Percentiles rank a stretch among this genome's conserved stretches.
Conservation (phyloP, 2,329 filamentous ascomycete species). For the Xylariaceae sp. region DNA sequence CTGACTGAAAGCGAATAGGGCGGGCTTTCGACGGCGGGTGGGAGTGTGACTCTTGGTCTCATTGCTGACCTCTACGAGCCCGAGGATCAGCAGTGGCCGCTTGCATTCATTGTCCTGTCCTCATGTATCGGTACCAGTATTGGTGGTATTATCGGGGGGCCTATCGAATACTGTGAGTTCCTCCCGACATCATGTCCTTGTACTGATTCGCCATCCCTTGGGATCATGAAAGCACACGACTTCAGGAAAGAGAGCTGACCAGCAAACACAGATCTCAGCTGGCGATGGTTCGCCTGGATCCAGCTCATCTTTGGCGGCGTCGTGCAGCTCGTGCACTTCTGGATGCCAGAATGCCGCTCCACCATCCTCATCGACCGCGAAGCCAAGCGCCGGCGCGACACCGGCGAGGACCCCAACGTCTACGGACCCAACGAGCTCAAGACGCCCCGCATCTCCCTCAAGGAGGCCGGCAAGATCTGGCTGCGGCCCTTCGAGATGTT, state of each 20-base stretch:
- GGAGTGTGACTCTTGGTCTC: slow-evolving; percentile 57
- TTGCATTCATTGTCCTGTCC: slow-evolving; percentile 52
- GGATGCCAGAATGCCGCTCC: slow-evolving; percentile 52
- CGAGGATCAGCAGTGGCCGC: slow-evolving; percentile 51
- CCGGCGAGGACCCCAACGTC: slow-evolving; percentile 14
- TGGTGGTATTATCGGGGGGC: slow-evolving; percentile 43
- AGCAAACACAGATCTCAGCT: no score
- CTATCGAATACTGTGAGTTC: slow-evolving; percentile 34
- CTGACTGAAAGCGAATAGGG: no score
- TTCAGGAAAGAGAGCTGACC: no score
- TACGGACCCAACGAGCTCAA: slow-evolving; percentile 40
- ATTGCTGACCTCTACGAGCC: slow-evolving; percentile 57
- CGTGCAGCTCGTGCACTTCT: slow-evolving; percentile 42
- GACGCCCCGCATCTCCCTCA: slow-evolving; percentile 30
- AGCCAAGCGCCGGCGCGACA: slow-evolving; percentile 47
- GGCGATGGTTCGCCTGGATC: slow-evolving; percentile 58
- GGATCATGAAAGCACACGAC: no score
- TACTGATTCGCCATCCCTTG: no score
- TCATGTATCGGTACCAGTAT: slow-evolving; percentile 47
- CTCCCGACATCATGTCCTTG: no score
- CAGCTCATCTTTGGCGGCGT: slow-evolving; percentile 50
- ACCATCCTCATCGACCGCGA: slow-evolving; percentile 54
- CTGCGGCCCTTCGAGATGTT: slow-evolving; percentile 56
- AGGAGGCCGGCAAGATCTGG: slow-evolving; percentile 43
- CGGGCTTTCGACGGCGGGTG: slow-evolving; percentile 55